Evolutionary conservation across 2,329 filamentous ascomycete genomes (phyloP).

Genomic region (Aspergillus transmontanensis): DNA sequence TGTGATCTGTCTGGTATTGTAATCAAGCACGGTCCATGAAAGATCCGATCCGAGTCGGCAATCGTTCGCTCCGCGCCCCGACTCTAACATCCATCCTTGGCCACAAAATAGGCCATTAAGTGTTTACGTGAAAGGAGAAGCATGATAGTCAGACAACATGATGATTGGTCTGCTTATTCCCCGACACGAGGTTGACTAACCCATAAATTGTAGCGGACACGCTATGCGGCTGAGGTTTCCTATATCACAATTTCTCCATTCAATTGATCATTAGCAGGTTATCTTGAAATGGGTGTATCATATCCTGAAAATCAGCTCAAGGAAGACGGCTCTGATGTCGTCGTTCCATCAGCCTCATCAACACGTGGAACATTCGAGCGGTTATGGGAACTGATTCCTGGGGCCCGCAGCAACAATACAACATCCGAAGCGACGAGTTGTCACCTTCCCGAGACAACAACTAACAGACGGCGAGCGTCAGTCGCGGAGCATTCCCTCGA

Average conservation of each 20-base stretch:
- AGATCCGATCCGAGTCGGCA: slow-evolving; percentile 3
- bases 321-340: slow-evolving; percentile 4
- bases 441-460: slow-evolving; percentile 22
- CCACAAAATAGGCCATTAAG: neutral
- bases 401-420: neutral
- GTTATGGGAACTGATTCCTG: slow-evolving; percentile 13
- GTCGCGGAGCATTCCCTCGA: slow-evolving; percentile 28
- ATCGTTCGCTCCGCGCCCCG: slow-evolving; percentile 5
- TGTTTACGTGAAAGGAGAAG: neutral
- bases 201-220: neutral
- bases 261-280: neutral
- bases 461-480: slow-evolving; percentile 24
- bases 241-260: neutral
- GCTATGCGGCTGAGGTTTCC: neutral
- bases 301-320: neutral
- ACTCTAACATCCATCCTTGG: neutral
- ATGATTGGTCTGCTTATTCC: neutral
- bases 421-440: neutral
- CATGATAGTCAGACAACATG: neutral
- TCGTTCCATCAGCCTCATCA: slow-evolving; percentile 3
- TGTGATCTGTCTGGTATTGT: neutral
- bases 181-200: neutral
- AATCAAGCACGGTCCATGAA: neutral
- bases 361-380: slow-evolving; percentile 10
- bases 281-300: neutral